Evolutionary conservation across 2,329 filamentous ascomycete species (phyloP).

Genomic region (Dissoconium aciculare): DNA sequence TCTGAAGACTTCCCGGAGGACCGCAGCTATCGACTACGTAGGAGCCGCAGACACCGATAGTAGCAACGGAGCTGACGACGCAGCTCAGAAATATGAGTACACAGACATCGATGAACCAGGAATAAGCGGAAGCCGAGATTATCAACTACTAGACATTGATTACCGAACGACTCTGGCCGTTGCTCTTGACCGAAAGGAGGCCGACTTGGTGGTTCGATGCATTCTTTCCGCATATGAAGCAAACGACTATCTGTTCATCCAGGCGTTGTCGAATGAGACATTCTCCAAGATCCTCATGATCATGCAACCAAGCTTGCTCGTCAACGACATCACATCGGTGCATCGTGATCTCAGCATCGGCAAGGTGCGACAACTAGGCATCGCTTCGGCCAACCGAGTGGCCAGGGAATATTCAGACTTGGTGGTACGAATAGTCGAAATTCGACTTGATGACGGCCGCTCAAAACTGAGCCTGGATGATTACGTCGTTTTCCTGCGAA

Average conservation of each 20-base stretch:
- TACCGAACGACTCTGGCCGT: constrained; percentile 12
- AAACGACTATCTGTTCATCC: constrained; percentile 18
- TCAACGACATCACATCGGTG: constrained; percentile 33
- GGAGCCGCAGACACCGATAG: too few species aligned
- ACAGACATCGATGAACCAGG: too few species aligned
- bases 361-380: constrained; percentile 29
- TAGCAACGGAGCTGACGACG: too few species aligned
- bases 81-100: too few species aligned
- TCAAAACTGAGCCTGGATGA: constrained; percentile 31
- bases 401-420: constrained; percentile 27
- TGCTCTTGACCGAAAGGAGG: constrained; percentile 12
- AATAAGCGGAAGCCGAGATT: not conserved
- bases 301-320: constrained; percentile 43
- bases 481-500: constrained; percentile 39
- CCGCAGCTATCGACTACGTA: too few species aligned
- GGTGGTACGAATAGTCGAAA: constrained; percentile 27
- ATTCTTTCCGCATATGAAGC: constrained; percentile 13
- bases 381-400: constrained; percentile 25
- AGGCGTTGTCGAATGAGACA: constrained; percentile 36
- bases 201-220: constrained; percentile 16
- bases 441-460: constrained; percentile 25
- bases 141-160: constrained; percentile 13
- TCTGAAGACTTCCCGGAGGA: too few species aligned
- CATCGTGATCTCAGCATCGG: constrained; percentile 37
- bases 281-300: constrained; percentile 50